Conservation (phyloP, 2,329 filamentous ascomycete genomes). For the Torrubiella hemipterigena region DNA sequence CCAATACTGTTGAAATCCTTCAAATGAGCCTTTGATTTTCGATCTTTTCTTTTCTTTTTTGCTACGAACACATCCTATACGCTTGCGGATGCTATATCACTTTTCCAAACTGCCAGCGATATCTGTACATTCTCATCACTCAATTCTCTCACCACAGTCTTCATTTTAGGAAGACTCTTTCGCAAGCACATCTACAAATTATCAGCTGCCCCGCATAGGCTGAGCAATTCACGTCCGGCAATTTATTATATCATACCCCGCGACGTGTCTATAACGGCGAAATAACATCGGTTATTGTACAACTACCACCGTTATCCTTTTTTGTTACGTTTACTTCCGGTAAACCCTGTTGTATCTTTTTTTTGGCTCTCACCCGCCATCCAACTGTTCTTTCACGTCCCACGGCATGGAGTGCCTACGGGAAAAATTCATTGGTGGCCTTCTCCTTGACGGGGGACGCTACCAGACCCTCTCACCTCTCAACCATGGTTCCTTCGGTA, state of each 20-base stretch:
- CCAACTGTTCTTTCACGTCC: conserved; percentile 6
- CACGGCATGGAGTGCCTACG: conserved; percentile 69
- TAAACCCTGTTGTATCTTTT: conserved; percentile 17
- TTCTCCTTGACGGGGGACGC: conserved; percentile 67
- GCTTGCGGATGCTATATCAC: conserved; percentile 12
- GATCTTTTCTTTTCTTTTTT: conserved; percentile 13
- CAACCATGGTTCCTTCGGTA: conserved; percentile 97
- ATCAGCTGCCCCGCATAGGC: conserved; percentile 1
- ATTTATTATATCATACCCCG: too few species aligned
- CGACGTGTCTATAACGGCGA: conserved; percentile 1
- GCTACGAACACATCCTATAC: conserved; percentile 16
- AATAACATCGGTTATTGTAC: conserved; percentile 5
- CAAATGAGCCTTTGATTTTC: conserved; percentile 33
- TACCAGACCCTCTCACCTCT: conserved; percentile 87
- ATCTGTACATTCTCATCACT: conserved; percentile 21
- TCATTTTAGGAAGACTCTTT: conserved; percentile 5
- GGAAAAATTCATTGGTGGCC: conserved; percentile 66
- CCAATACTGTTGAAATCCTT: conserved; percentile 15
- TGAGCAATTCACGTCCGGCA: too few species aligned
- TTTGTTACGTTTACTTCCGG: conserved; percentile 13
- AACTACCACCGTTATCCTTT: conserved; percentile 8
- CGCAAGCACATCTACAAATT: conserved; percentile 1
- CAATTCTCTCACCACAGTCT: conserved; percentile 11
- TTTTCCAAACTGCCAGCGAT: conserved; percentile 12
- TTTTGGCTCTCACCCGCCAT: conserved; percentile 10